Conservation (phyloP, 495 filamentous ascomycete genomes). For the Penicilliopsis zonata region DNA sequence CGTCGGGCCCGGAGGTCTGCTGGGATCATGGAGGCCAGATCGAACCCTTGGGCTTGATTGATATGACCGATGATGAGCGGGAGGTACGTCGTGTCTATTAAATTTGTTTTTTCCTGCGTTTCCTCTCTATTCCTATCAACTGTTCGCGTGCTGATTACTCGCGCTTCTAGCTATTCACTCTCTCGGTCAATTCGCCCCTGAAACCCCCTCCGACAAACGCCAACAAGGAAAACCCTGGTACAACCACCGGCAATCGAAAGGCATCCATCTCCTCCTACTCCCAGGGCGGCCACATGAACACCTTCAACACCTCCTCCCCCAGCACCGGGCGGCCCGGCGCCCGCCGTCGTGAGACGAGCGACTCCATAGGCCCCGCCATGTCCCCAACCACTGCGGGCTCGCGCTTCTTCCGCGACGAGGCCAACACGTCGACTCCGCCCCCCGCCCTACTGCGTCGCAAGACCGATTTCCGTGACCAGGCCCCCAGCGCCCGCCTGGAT, state of each 20-base stretch:
- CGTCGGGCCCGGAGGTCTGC: constrained; percentile 66
- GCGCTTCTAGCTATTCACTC: constrained; percentile 58
- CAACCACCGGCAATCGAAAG: constrained; percentile 54
- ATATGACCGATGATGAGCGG: constrained; percentile 73
- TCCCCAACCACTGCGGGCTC: constrained; percentile 36
- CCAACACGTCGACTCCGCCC: constrained; percentile 46
- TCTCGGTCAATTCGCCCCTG: constrained; percentile 83
- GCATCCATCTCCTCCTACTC: constrained; percentile 62
- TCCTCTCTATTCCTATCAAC: not conserved
- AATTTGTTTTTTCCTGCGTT: constrained; percentile 6
- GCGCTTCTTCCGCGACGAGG: constrained; percentile 48
- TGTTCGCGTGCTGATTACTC: constrained; percentile 9
- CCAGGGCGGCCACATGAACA: constrained; percentile 29
- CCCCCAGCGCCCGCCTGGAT: constrained; percentile 19
- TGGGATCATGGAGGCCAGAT: constrained; percentile 73
- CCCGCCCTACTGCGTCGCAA: constrained; percentile 61
- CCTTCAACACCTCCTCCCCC: constrained; percentile 42
- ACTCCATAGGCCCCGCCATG: constrained; percentile 52
- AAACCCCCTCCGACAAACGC: constrained; percentile 67
- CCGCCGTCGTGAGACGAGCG: constrained; percentile 78
- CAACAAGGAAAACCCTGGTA: constrained; percentile 55
- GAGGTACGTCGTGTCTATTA: constrained; percentile 42
- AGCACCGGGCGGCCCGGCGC: constrained; percentile 55
- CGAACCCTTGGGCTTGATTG: constrained; percentile 59
- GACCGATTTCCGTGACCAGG: constrained; percentile 49